Evolutionary conservation across 768 basidiomycete genomes (phyloP).

Genomic region (Gyrodon lividus): DNA sequence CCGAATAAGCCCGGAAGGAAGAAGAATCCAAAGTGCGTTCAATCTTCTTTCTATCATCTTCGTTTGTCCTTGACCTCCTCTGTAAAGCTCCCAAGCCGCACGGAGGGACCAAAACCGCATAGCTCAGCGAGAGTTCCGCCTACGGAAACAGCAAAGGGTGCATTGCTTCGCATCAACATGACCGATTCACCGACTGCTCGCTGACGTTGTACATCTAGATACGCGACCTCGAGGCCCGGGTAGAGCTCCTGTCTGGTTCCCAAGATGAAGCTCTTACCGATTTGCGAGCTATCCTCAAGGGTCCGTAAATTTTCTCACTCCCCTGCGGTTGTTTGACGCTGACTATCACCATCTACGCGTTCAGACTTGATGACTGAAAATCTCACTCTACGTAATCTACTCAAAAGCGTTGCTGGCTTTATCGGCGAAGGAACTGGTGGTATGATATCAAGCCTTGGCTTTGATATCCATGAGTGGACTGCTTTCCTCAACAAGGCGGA

Average conservation of each 20-base stretch:
- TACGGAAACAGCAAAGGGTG: conserved; percentile 87
- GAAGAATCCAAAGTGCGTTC: conserved; percentile 82
- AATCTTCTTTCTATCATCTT: conserved; percentile 6
- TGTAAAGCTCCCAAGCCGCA: conserved; percentile 77
- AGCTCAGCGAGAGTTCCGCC: conserved; percentile 89
- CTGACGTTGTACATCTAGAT: conserved; percentile 50
- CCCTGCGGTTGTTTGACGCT: neutral
- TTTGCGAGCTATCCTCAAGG: conserved; percentile 79
- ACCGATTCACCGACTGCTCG: neutral
- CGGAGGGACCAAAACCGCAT: conserved; percentile 88
- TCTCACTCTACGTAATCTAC: conserved; percentile 73
- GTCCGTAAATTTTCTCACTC: conserved; percentile 33
- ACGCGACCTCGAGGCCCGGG: conserved; percentile 90
- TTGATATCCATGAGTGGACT: conserved; percentile 75
- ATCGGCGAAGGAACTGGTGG: conserved; percentile 88
- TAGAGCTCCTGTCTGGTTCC: conserved; percentile 91
- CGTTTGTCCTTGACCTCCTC: conserved; percentile 10
- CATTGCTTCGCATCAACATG: conserved; percentile 20
- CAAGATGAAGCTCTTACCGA: conserved; percentile 87
- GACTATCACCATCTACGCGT: conserved; percentile 7
- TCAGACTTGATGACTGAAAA: conserved; percentile 90
- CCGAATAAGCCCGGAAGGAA: conserved; percentile 62
- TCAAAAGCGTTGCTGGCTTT: conserved; percentile 73
- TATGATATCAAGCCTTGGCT: conserved; percentile 73
- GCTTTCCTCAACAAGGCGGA: conserved; percentile 82